Evolutionary conservation across 352 stramenopile genomes (phyloP), one percentile per base, ranked within the genome.

Genomic region (Chrysophaeum taylorii): DNA sequence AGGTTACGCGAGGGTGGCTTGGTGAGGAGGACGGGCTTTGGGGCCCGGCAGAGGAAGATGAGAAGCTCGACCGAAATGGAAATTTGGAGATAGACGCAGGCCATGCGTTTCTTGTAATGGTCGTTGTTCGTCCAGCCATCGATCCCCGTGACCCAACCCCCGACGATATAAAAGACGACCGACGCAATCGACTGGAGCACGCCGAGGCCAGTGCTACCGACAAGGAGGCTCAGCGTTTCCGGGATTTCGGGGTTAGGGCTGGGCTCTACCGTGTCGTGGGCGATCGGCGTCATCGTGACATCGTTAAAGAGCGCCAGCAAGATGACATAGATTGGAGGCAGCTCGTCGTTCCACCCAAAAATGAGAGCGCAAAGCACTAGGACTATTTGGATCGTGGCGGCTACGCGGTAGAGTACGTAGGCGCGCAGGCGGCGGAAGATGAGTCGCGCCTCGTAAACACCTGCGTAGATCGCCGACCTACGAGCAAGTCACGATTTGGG

Each of bases 371-470:
- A 89, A 60, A 95, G 87, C 67, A 83, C 90, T 73, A 93, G 84
- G 54, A 92, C 87, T 45, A 95, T 85, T 78, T 89, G 84, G 15
- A 92, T 78, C 35, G 86, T 93, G 78, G 90, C 90, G 50, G 87
- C 89, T 25, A 94, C 89, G 52, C 86, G 85, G 81, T 95, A 95
- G 76, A 94, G 86, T 39, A 90, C 87, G 78, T 95, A 94, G 70
- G 75, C 35, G 29, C 23, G 33, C 33, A 95, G 92, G 60, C 87
- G 82, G 64, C 88, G 74, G 81, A 95, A 95, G 63, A 94, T 95
- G 68, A 91, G 80, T 67, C 87, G 82, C 42, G 76, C 86, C 79
- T 91, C 88, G 64, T 89, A 79, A 39, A 95, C 90, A 29, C 87
- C 89, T 18, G 84, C 89, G 76, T 93, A 93, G 62, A 95, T 94